A percentile compares a stretch with the other conserved stretches of the same genome.
Evolutionary conservation across 1,284 basidiomycete genomes (phyloP).

Genomic region (Vanrija sp.): DNA sequence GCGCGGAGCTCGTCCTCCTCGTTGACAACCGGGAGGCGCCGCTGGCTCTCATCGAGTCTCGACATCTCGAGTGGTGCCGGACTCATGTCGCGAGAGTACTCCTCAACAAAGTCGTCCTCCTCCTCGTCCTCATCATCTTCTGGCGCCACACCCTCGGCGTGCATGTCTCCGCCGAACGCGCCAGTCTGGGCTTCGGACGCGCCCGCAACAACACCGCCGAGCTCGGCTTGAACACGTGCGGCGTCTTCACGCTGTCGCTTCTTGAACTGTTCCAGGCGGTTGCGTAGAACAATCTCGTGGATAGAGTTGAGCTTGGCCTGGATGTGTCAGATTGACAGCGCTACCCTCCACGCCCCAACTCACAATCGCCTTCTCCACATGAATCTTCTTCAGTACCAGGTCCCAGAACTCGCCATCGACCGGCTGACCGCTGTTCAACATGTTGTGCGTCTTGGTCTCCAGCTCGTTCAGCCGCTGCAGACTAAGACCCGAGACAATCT

Average conservation of each 20-base stretch:
- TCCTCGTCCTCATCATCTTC: slow-evolving; percentile 54
- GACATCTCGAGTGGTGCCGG: slow-evolving; percentile 67
- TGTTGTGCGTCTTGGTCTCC: slow-evolving; percentile 80
- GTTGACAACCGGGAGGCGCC: slow-evolving; percentile 70
- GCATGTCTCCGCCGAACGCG: slow-evolving; percentile 50
- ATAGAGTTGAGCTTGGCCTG: slow-evolving; percentile 85
- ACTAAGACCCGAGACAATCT: slow-evolving; percentile 50
- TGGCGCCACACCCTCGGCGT: slow-evolving; percentile 48
- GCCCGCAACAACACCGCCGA: slow-evolving; percentile 63
- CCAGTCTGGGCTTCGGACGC: slow-evolving; percentile 39
- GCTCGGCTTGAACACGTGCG: slow-evolving; percentile 81
- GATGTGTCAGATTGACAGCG: slow-evolving; percentile 1
- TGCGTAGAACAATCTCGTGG: slow-evolving; percentile 93
- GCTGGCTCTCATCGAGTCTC: slow-evolving; percentile 67
- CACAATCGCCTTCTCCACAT: slow-evolving; percentile 99
- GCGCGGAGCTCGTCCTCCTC: slow-evolving; percentile 62
- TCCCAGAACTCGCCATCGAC: slow-evolving; percentile 99
- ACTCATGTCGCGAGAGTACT: slow-evolving; percentile 78
- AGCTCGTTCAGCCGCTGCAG: slow-evolving; percentile 77
- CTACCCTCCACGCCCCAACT: slow-evolving; percentile 11
- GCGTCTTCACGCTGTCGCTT: slow-evolving; percentile 95
- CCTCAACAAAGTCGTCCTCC: slow-evolving; percentile 56
- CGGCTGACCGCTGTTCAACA: slow-evolving; percentile 85
- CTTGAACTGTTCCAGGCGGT: slow-evolving; percentile 89
- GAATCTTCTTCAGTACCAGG: slow-evolving; percentile 76